Conservation (phyloP, 75 land plant species). For the Larix kaempferi region DNA sequence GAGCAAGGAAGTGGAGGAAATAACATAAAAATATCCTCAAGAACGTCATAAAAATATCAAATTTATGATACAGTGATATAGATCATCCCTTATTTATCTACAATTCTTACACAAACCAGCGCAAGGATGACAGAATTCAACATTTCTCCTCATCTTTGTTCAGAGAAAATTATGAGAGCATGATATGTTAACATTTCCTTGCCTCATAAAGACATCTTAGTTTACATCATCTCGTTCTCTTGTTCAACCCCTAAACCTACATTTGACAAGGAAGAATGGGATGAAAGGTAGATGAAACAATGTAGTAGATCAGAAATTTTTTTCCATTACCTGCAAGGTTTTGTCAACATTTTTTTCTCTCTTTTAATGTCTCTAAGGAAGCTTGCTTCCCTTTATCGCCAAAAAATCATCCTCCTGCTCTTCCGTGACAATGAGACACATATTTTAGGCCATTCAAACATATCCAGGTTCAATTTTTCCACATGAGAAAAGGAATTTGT, state of each 20-base stretch:
- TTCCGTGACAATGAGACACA: conserved; percentile 36
- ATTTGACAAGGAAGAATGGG: background rate
- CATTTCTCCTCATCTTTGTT: background rate
- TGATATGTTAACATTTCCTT: background rate
- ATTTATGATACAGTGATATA: background rate
- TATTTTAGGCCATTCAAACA: conserved; percentile 55
- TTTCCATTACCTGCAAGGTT: conserved; percentile 31
- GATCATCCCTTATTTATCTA: background rate
- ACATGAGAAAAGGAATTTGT: conserved; percentile 6
- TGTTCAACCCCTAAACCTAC: background rate
- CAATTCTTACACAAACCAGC: background rate
- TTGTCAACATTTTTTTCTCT: conserved; percentile 45
- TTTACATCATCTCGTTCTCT: background rate
- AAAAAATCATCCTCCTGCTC: conserved; percentile 61
- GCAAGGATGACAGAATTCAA: background rate
- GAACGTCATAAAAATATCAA: too few species aligned
- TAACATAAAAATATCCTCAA: too few species aligned
- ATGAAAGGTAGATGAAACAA: background rate
- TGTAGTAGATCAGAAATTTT: background rate
- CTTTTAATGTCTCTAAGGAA: conserved; percentile 53
- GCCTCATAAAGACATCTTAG: background rate
- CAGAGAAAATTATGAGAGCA: background rate
- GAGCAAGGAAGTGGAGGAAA: too few species aligned
- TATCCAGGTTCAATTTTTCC: conserved; percentile 35
- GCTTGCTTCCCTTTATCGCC: conserved; percentile 52